Conservation (phyloP, 1,139 yeast genomes). For the Debaryomyces udenii region DNA sequence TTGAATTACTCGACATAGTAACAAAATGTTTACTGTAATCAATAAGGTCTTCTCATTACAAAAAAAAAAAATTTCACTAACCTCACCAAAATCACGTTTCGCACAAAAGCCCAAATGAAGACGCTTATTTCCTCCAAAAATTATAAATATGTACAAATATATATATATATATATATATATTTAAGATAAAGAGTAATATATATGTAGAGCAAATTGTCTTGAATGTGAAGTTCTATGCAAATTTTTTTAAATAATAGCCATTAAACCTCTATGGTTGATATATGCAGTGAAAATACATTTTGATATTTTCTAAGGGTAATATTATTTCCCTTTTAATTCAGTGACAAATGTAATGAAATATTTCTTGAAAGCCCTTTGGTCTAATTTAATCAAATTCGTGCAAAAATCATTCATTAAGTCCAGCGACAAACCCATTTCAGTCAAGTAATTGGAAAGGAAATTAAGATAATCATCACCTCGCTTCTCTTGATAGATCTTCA, state of each 20-base stretch:
- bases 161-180: slow-evolving; percentile 2
- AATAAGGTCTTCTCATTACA: slow-evolving; percentile 9
- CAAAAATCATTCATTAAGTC: slow-evolving; percentile 61
- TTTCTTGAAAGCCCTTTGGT: slow-evolving; percentile 64
- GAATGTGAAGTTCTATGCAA: too few relatives aligned
- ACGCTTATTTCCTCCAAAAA: neutral
- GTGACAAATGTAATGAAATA: slow-evolving; percentile 62
- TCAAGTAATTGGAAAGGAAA: slow-evolving; percentile 57
- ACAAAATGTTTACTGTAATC: neutral
- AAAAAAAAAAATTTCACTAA: slow-evolving; percentile 11
- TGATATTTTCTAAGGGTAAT: neutral
- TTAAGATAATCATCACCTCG: slow-evolving; percentile 46
- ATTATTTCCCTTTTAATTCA: slow-evolving; percentile 37
- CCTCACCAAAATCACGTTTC: slow-evolving; percentile 7
- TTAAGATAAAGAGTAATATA: neutral
- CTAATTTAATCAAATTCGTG: slow-evolving; percentile 53
- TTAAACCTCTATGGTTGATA: slow-evolving; percentile 1
- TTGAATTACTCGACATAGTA: neutral
- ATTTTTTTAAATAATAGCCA: neutral
- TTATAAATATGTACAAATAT: slow-evolving; percentile 2
- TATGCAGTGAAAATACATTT: slow-evolving; percentile 5
- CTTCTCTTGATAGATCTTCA: slow-evolving; percentile 60
- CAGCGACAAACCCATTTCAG: slow-evolving; percentile 61
- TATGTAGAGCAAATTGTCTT: too few relatives aligned
- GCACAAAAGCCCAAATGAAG: neutral